These are phyloP conservation scores for Thermothelomyces thermophilus DNA, from an alignment of 2,329 filamentous ascomycete species.

Conservation along the genomic window DNA sequence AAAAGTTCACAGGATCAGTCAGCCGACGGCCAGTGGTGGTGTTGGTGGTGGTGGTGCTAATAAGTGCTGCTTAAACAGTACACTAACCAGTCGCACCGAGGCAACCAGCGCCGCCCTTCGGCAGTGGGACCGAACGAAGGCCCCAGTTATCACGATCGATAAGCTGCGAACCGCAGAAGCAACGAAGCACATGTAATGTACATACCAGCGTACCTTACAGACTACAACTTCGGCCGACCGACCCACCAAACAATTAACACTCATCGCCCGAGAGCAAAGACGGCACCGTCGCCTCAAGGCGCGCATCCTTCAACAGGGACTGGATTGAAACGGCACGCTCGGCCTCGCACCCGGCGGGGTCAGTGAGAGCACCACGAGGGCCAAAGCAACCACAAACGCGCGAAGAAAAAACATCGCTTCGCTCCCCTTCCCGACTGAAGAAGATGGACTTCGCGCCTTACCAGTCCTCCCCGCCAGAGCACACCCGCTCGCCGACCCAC, in stretches of 20 bases:
- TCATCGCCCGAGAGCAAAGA: neutral
- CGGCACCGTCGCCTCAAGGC: neutral
- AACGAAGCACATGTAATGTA: too few relatives aligned
- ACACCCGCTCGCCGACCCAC: constrained; percentile 65
- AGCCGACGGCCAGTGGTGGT: neutral
- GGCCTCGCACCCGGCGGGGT: neutral
- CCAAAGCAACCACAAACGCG: neutral
- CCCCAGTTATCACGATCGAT: constrained; percentile 8
- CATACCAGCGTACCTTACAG: too few relatives aligned
- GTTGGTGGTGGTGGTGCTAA: too few relatives aligned
- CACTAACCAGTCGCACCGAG: neutral
- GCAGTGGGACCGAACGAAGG: neutral
- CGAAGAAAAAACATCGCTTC: neutral
- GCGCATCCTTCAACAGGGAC: constrained; percentile 9
- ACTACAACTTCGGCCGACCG: constrained; percentile 6
- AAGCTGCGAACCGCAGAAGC: too few relatives aligned
- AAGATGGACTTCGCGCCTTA: constrained; percentile 93
- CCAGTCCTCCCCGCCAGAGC: constrained; percentile 85
- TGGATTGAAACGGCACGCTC: neutral
- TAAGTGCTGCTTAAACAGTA: too few relatives aligned
- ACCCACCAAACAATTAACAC: neutral
- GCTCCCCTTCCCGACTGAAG: neutral
- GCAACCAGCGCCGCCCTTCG: neutral
- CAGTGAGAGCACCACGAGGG: neutral
- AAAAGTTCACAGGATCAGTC: neutral